These are phyloP conservation scores for Cylindrotheca closterium DNA, from an alignment of 108 stramenopile genomes.

Conservation along the genomic window DNA sequence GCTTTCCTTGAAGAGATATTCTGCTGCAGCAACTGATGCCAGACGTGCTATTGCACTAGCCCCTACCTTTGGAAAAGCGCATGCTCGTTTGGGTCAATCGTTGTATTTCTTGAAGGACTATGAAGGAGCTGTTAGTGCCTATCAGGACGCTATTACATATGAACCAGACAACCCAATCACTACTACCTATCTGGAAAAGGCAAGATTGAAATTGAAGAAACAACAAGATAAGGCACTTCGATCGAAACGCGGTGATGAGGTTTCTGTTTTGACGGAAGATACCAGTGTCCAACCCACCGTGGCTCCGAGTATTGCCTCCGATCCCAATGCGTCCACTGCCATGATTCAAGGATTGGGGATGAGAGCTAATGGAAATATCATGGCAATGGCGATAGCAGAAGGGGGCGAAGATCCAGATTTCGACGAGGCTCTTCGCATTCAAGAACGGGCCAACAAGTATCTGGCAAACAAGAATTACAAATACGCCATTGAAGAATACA, in stretches of 20 bases:
- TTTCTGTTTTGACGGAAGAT: conserved; percentile 46
- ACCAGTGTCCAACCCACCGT: conserved; percentile 51
- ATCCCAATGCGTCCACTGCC: conserved; percentile 45
- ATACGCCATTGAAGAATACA: conserved; percentile 81
- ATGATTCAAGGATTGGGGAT: conserved; percentile 31
- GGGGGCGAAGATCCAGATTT: conserved; percentile 79
- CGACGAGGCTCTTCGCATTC: conserved; percentile 87
- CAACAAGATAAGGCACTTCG: conserved; percentile 57
- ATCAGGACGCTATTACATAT: conserved; percentile 79
- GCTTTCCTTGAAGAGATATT: conserved; percentile 77
- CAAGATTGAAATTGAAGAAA: conserved; percentile 62
- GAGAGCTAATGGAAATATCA: conserved; percentile 30
- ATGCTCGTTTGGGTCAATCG: conserved; percentile 85
- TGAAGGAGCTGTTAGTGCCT: conserved; percentile 79
- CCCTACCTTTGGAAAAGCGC: conserved; percentile 93
- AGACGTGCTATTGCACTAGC: conserved; percentile 82
- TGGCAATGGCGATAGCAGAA: conserved; percentile 28
- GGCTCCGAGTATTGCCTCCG: conserved; percentile 61
- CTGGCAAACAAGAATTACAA: conserved; percentile 76
- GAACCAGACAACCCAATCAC: conserved; percentile 80
- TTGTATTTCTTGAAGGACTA: conserved; percentile 86
- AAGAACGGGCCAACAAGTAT: conserved; percentile 68
- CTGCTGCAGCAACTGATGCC: conserved; percentile 82
- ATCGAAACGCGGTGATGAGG: conserved; percentile 48
- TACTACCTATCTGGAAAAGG: conserved; percentile 81